Percentiles rank a stretch among this genome's conserved stretches.
These are phyloP conservation scores for Myrica gale DNA, from an alignment of 306 rosid genomes.

Conservation along the genomic window DNA sequence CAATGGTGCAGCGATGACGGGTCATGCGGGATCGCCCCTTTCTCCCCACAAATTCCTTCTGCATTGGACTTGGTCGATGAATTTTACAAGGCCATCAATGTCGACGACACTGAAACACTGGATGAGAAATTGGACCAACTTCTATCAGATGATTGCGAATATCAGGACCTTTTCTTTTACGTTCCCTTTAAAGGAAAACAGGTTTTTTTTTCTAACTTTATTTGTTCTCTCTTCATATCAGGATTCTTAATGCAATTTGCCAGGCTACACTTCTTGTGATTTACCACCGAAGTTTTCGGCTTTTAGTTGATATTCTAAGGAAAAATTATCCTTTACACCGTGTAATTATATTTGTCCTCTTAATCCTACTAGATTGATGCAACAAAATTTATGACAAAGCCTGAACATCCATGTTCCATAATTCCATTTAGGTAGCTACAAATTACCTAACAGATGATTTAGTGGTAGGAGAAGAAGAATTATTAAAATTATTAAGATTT, in stretches of 20 bases:
- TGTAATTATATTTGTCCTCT: no score
- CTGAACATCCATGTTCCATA: no score
- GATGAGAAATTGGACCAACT: constrained; percentile 30
- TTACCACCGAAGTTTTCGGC: no score
- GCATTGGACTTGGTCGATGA: background rate
- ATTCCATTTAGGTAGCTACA: no score
- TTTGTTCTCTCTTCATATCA: background rate
- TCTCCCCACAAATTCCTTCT: constrained; percentile 23
- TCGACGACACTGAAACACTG: constrained; percentile 23
- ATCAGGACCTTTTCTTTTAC: constrained; percentile 44
- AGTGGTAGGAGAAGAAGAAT: no score
- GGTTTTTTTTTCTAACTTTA: constrained; percentile 3
- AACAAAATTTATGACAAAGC: no score
- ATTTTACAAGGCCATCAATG: constrained; percentile 43
- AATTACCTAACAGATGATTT: no score
- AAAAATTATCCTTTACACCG: no score
- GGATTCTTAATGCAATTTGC: background rate
- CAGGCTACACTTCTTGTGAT: background rate
- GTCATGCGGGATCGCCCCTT: constrained; percentile 35
- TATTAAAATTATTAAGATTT: no score
- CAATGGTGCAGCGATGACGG: constrained; percentile 32
- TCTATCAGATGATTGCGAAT: constrained; percentile 33
- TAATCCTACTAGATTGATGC: no score
- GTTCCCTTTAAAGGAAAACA: constrained; percentile 30
- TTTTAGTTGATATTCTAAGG: no score